phyloP scores from a whole-genome alignment of 768 basidiomycete genomes.

The Pleurotus citrinopileatus region DNA sequence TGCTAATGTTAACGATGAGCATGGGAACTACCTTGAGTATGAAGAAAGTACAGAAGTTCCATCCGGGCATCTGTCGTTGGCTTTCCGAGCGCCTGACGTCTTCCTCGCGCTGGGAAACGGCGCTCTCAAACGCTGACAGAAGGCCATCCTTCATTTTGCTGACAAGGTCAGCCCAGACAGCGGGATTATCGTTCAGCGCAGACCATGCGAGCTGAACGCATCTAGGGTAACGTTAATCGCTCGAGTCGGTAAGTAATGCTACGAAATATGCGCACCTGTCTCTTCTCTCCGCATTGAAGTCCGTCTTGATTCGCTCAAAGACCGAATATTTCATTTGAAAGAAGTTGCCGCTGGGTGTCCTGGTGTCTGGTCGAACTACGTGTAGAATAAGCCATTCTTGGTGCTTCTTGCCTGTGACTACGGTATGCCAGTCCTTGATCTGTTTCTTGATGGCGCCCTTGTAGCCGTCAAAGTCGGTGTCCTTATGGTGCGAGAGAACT shows the following conservation, averaged over 20 bases:
- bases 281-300: slow-evolving; percentile 87
- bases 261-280: slow-evolving; percentile 57
- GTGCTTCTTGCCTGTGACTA: slow-evolving; percentile 64
- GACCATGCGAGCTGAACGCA: slow-evolving; percentile 83
- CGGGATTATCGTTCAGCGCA: slow-evolving; percentile 62
- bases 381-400: slow-evolving; percentile 95
- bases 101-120: slow-evolving; percentile 79
- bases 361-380: slow-evolving; percentile 71
- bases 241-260: slow-evolving; percentile 14
- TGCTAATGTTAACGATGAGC: not conserved
- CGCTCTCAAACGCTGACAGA: slow-evolving; percentile 78
- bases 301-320: slow-evolving; percentile 85
- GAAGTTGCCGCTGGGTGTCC: slow-evolving; percentile 57
- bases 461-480: slow-evolving; percentile 72
- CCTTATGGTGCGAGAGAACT: slow-evolving; percentile 30
- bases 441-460: slow-evolving; percentile 74
- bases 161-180: slow-evolving; percentile 84
- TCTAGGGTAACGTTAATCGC: slow-evolving; percentile 33
- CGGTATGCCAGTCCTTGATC: slow-evolving; percentile 88
- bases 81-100: slow-evolving; percentile 88
- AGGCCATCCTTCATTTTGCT: slow-evolving; percentile 90
- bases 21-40: slow-evolving; percentile 71
- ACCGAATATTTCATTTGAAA: slow-evolving; percentile 86
- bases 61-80: slow-evolving; percentile 90
- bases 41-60: slow-evolving; percentile 99